phyloP scores from a whole-genome alignment of 2,329 filamentous ascomycete species.

The Paecilomyces fulvus region DNA sequence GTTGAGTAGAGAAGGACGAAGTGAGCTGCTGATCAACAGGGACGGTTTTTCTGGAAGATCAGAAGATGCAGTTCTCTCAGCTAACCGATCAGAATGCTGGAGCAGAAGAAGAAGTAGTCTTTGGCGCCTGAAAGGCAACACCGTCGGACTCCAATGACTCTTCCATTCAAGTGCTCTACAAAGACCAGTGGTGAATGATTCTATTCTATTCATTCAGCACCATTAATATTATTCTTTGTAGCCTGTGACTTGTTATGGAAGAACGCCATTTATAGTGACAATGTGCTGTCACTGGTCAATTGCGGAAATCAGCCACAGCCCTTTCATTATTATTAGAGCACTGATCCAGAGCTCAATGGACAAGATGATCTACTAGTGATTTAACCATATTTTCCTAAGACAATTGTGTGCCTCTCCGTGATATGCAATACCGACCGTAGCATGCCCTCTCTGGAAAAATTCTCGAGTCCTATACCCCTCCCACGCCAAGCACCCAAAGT shows the following conservation, averaged over 20 bases:
- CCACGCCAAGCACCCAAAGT: too few species aligned
- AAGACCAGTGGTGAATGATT: not conserved
- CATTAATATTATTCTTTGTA: not conserved
- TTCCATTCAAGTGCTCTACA: not conserved
- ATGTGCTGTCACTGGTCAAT: not conserved
- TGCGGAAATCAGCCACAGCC: too few species aligned
- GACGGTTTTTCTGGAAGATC: not conserved
- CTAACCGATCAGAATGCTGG: too few species aligned
- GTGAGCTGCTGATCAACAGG: not conserved
- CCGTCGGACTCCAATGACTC: not conserved
- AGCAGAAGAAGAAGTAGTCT: not conserved
- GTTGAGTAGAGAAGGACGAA: not conserved
- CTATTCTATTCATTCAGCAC: not conserved
- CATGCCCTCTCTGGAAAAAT: too few species aligned
- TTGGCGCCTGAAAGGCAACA: not conserved
- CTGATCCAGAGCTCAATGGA: too few species aligned
- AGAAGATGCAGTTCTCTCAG: too few species aligned
- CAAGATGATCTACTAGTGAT: too few species aligned
- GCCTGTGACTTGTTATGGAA: not conserved
- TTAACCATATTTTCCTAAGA: too few species aligned
- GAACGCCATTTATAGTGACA: not conserved
- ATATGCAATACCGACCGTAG: too few species aligned
- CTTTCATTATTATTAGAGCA: too few species aligned
- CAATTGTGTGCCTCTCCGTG: too few species aligned
- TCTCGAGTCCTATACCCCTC: too few species aligned